Conservation (phyloP, 2,329 filamentous ascomycete genomes). For the Fusarium torreyae region DNA sequence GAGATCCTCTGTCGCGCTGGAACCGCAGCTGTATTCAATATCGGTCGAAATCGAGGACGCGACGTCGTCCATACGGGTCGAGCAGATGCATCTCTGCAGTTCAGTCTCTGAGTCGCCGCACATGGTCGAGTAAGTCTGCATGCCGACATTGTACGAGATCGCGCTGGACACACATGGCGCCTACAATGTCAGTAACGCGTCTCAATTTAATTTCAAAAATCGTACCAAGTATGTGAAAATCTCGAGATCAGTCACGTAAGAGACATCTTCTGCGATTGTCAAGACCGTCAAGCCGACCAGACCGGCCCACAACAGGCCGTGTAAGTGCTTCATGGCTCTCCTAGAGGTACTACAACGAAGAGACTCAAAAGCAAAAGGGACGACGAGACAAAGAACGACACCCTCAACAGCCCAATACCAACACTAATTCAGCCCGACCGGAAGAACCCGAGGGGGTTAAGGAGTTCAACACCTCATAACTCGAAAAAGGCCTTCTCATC, state of each 20-base stretch:
- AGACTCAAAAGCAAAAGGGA: constrained; percentile 4
- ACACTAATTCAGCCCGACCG: constrained; percentile 6
- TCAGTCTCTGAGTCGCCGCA: constrained; percentile 62
- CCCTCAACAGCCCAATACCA: constrained; percentile 10
- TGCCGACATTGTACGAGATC: constrained; percentile 61
- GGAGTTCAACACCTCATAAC: constrained; percentile 20
- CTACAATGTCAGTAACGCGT: constrained; percentile 49
- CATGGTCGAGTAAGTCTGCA: constrained; percentile 57
- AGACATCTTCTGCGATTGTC: constrained; percentile 48
- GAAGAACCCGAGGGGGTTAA: constrained; percentile 17
- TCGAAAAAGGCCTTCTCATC: constrained; percentile 26
- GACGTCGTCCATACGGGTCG: constrained; percentile 59
- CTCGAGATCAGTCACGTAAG: constrained; percentile 62
- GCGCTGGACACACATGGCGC: constrained; percentile 66
- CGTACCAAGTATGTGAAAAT: constrained; percentile 61
- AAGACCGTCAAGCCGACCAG: constrained; percentile 22
- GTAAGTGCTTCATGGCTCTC: constrained; percentile 43
- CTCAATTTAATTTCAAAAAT: neutral
- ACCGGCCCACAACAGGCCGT: constrained; percentile 26
- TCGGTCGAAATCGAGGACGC: constrained; percentile 57
- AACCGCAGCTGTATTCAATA: constrained; percentile 61
- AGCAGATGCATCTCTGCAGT: constrained; percentile 69
- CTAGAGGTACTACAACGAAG: neutral
- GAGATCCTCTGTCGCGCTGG: constrained; percentile 63
- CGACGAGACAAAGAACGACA: constrained; percentile 10